Evolutionary conservation across 2,329 filamentous ascomycete species (phyloP).

Genomic region (Talaromyces sp.): DNA sequence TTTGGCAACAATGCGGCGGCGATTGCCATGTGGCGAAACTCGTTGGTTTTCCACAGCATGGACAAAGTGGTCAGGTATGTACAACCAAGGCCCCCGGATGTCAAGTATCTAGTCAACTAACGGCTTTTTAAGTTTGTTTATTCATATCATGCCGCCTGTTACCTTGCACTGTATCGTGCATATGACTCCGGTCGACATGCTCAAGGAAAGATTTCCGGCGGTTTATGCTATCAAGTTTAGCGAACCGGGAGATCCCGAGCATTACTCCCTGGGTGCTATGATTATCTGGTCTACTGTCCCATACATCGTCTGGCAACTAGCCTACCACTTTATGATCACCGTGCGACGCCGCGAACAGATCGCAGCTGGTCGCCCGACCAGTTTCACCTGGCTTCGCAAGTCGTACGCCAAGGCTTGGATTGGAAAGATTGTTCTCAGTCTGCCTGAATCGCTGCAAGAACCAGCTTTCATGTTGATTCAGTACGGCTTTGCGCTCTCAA

Average conservation of each 20-base stretch:
- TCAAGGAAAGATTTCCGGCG: slow-evolving; percentile 76
- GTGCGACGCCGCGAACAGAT: slow-evolving; percentile 95
- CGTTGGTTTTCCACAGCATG: slow-evolving; percentile 95
- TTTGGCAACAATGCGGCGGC: slow-evolving; percentile 97
- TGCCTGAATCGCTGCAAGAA: slow-evolving; percentile 78
- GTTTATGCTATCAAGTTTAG: slow-evolving; percentile 78
- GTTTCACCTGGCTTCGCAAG: slow-evolving; percentile 93
- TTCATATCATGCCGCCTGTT: slow-evolving; percentile 98
- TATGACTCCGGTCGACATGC: slow-evolving; percentile 66
- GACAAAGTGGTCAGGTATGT: slow-evolving; percentile 88
- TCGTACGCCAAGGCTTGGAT: slow-evolving; percentile 91
- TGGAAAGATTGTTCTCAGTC: slow-evolving; percentile 77
- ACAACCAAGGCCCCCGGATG: not conserved
- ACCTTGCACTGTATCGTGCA: slow-evolving; percentile 92
- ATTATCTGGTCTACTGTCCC: slow-evolving; percentile 91
- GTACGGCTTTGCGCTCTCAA: slow-evolving; percentile 84
- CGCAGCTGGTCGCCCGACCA: slow-evolving; percentile 89
- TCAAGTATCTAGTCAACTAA: not conserved
- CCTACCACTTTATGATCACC: slow-evolving; percentile 93
- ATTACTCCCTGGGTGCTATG: slow-evolving; percentile 83
- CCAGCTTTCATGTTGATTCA: slow-evolving; percentile 95
- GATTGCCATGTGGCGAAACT: slow-evolving; percentile 99
- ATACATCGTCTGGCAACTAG: slow-evolving; percentile 89
- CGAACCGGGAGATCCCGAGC: slow-evolving; percentile 69
- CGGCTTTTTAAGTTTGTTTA: slow-evolving; percentile 70